Percentiles rank a stretch among this genome's conserved stretches.
Conservation (phyloP, 2,329 filamentous ascomycete genomes). For the Graphilbum ipis-grandicollis region DNA sequence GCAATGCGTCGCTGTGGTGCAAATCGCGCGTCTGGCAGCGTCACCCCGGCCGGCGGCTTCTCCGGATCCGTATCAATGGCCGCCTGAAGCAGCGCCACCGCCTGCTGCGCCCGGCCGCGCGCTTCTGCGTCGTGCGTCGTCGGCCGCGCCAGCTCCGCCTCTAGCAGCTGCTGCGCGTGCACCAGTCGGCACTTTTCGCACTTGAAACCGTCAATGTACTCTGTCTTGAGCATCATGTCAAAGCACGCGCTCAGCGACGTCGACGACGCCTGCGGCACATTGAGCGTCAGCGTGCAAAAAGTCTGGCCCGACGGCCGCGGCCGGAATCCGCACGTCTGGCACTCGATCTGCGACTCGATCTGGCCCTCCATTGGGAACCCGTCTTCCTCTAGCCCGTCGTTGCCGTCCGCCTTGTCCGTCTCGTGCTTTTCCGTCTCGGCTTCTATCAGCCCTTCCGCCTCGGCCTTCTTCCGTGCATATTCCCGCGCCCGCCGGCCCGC, state of each 20-base stretch:
- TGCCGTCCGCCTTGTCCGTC: background rate
- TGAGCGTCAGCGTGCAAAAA: constrained; percentile 83
- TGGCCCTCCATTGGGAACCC: constrained; percentile 86
- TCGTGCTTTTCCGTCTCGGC: too few species aligned
- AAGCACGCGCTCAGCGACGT: constrained; percentile 79
- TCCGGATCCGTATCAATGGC: constrained; percentile 75
- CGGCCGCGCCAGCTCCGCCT: constrained; percentile 38
- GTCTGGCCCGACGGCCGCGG: constrained; percentile 68
- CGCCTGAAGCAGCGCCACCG: constrained; percentile 46
- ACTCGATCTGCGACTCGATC: constrained; percentile 90
- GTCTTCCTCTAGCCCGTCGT: constrained; percentile 21
- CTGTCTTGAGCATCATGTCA: constrained; percentile 83
- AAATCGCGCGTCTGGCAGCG: constrained; percentile 54
- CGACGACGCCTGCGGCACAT: constrained; percentile 68
- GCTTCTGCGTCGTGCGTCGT: constrained; percentile 22
- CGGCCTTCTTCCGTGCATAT: constrained; percentile 25
- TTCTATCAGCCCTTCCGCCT: too few species aligned
- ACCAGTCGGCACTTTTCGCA: constrained; percentile 85
- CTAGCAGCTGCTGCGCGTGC: constrained; percentile 52
- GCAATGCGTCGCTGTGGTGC: constrained; percentile 74
- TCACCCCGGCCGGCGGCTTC: constrained; percentile 50
- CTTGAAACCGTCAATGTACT: constrained; percentile 92
- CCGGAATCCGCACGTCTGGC: constrained; percentile 75
- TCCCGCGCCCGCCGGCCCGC: constrained; percentile 59
- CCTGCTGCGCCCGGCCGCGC: constrained; percentile 32